These are phyloP conservation scores for Neocucurbitaria cava DNA, from an alignment of 2,329 filamentous ascomycete species.

Conservation along the genomic window DNA sequence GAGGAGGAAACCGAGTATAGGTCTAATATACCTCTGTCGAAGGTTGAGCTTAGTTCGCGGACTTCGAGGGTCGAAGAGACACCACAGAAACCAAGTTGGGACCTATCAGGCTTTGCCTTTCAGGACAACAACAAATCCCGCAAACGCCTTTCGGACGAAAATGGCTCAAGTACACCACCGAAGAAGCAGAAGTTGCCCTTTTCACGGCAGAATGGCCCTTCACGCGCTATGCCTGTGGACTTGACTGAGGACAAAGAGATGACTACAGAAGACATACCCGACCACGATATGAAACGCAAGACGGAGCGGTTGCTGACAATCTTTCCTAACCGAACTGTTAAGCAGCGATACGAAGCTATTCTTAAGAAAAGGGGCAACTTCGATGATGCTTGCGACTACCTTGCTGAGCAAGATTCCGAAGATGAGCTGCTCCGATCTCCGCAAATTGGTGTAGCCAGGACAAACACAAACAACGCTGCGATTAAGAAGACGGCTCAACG, in stretches of 20 bases:
- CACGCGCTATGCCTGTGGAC: conserved; percentile 41
- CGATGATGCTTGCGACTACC: conserved; percentile 56
- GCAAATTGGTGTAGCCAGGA: conserved; percentile 28
- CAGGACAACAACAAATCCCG: conserved; percentile 20
- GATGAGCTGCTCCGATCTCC: conserved; percentile 45
- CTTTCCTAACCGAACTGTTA: conserved; percentile 55
- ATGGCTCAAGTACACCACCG: conserved; percentile 19
- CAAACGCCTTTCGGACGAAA: conserved; percentile 37
- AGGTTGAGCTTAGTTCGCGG: conserved; percentile 51
- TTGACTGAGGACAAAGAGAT: conserved; percentile 25
- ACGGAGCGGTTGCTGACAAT: conserved; percentile 61
- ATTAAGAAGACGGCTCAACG: conserved; percentile 61
- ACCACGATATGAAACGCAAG: conserved; percentile 58
- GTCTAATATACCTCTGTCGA: conserved; percentile 67
- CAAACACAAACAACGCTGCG: conserved; percentile 15
- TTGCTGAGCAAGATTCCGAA: conserved; percentile 32
- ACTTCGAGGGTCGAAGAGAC: conserved; percentile 42
- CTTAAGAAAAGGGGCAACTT: conserved; percentile 59
- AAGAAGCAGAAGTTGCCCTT: conserved; percentile 41
- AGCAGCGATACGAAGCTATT: conserved; percentile 59
- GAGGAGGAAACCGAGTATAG: conserved; percentile 50
- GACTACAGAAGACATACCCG: conserved; percentile 44
- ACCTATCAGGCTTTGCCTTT: conserved; percentile 37
- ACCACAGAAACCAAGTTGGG: conserved; percentile 39
- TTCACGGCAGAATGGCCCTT: conserved; percentile 10